Evolutionary conservation across 2,329 filamentous ascomycete species (phyloP).

Genomic region (Claviceps sp.): DNA sequence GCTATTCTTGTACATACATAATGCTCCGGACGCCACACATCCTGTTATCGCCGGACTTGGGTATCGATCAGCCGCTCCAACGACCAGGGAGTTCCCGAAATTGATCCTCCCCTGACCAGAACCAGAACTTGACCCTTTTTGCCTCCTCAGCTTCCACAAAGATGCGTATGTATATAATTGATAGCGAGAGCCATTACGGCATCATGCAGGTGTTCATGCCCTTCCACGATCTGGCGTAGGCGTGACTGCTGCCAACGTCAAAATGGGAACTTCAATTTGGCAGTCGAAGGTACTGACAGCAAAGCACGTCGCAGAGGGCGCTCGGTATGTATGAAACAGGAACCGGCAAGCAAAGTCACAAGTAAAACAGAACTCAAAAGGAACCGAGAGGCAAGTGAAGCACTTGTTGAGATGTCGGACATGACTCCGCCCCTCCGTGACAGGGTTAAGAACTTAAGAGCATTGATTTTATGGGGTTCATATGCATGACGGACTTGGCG

Average conservation of each 20-base stretch:
- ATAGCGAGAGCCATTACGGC: constrained; percentile 4
- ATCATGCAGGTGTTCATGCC: not conserved
- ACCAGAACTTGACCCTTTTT: not conserved
- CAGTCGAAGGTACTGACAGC: not conserved
- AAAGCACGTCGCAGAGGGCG: not conserved
- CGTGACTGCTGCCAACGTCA: not conserved
- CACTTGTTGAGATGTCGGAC: not conserved
- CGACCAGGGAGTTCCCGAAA: not conserved
- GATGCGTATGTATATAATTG: not conserved
- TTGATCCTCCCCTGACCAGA: not conserved
- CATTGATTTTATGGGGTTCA: not conserved
- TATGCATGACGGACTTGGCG: not conserved
- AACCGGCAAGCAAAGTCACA: not conserved
- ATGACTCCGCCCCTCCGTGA: not conserved
- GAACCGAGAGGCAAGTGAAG: not conserved
- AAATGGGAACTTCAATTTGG: not conserved
- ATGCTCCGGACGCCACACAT: not conserved
- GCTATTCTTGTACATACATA: not conserved
- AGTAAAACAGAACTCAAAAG: no score
- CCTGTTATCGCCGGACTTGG: not conserved
- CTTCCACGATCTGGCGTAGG: not conserved
- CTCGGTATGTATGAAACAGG: not conserved
- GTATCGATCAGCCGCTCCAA: constrained; percentile 1
- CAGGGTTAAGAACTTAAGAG: not conserved
- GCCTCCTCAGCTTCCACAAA: no score